Evolutionary conservation across 176 grass and related monocot genomes (phyloP).

Genomic region (Oryza rufipogon): DNA sequence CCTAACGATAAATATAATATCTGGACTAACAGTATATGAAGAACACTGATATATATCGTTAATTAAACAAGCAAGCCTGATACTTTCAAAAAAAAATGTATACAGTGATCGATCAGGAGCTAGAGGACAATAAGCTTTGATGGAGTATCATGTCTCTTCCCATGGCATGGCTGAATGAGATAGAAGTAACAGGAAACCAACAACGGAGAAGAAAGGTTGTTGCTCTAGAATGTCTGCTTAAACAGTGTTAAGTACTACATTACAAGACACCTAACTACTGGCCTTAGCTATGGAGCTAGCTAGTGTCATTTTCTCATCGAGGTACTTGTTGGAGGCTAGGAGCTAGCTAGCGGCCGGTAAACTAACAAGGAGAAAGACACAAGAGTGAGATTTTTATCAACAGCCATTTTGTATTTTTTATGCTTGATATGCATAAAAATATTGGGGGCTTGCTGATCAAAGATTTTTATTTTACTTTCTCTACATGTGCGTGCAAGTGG

Average conservation of each 20-base stretch:
- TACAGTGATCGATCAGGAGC: conserved; percentile 23
- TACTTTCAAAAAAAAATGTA: background rate
- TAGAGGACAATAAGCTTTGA: conserved; percentile 38
- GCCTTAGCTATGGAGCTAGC: conserved; percentile 1
- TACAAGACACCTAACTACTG: conserved; percentile 22
- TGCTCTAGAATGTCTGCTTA: conserved; percentile 23
- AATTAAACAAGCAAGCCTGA: background rate
- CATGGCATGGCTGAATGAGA: conserved; percentile 16
- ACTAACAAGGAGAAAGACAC: conserved; percentile 44
- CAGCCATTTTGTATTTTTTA: background rate
- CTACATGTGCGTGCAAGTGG: background rate
- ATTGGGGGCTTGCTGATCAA: background rate
- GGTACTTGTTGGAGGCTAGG: background rate
- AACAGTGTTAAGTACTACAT: background rate
- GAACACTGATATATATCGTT: background rate
- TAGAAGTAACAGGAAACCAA: conserved; percentile 37
- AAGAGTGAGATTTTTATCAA: background rate
- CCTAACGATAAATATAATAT: no score
- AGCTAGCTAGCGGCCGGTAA: background rate
- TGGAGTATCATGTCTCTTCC: conserved; percentile 28
- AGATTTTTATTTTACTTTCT: background rate
- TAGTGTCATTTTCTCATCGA: conserved; percentile 15
- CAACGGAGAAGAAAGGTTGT: conserved; percentile 22
- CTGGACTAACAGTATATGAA: background rate
- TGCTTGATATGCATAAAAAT: background rate